These are phyloP conservation scores for Daedalea quercina DNA, from an alignment of 768 basidiomycete genomes.

Conservation along the genomic window DNA sequence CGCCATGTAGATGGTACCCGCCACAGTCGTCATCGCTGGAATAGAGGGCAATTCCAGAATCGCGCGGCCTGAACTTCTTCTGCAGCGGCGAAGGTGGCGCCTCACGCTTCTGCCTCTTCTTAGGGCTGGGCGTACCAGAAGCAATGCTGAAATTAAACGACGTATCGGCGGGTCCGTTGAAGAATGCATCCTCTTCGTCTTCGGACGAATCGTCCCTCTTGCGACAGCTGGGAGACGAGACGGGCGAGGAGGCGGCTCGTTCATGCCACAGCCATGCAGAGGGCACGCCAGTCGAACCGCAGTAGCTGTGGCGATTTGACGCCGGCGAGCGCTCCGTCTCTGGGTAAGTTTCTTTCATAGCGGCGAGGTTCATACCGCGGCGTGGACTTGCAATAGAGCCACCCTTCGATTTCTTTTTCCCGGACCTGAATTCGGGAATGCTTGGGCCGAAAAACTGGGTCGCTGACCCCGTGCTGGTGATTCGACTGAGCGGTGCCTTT, in stretches of 20 bases:
- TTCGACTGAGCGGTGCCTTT: constrained; percentile 40
- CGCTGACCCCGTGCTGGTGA: constrained; percentile 47
- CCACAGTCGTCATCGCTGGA: constrained; percentile 32
- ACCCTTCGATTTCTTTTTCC: neutral
- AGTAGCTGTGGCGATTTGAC: constrained; percentile 59
- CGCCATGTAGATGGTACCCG: neutral
- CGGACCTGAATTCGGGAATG: constrained; percentile 23
- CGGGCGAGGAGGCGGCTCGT: constrained; percentile 6
- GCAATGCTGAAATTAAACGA: constrained; percentile 55
- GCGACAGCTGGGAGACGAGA: constrained; percentile 12
- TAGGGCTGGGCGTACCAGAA: constrained; percentile 50
- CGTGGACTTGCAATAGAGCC: neutral
- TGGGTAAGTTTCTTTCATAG: neutral
- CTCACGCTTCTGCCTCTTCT: constrained; percentile 26
- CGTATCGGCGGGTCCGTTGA: constrained; percentile 33
- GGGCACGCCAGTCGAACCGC: constrained; percentile 31
- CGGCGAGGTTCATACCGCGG: neutral
- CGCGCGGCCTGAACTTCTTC: constrained; percentile 66
- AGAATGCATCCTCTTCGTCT: constrained; percentile 22
- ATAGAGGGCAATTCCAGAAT: constrained; percentile 60
- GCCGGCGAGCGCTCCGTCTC: constrained; percentile 22
- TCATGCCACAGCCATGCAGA: constrained; percentile 9
- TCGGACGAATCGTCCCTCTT: constrained; percentile 14
- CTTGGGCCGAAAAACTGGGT: constrained; percentile 65
- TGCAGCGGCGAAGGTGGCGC: constrained; percentile 31